A percentile compares a stretch with the other conserved stretches of the same genome.
Conservation (phyloP, 345 rosid genomes). For the Mallotus nudiflorus region DNA sequence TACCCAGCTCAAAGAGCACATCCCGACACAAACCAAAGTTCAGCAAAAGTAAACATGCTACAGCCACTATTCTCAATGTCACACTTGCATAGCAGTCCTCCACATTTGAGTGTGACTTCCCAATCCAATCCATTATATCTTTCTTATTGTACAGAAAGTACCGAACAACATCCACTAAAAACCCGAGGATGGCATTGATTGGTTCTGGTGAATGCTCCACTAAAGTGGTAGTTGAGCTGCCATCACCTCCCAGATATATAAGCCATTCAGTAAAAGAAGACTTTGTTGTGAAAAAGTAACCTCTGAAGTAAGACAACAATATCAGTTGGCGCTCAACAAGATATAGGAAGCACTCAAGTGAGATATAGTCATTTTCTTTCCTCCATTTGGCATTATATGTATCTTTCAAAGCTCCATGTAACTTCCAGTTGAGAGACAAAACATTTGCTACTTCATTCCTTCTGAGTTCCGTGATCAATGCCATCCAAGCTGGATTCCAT, state of each 20-base stretch:
- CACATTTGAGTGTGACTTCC: slow-evolving; percentile 2
- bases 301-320: slow-evolving; percentile 17
- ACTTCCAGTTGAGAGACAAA: slow-evolving; percentile 10
- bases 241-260: slow-evolving; percentile 23
- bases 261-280: slow-evolving; percentile 48
- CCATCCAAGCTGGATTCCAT: slow-evolving; percentile 32
- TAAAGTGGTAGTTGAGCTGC: neutral
- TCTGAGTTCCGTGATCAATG: slow-evolving; percentile 27
- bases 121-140: slow-evolving; percentile 37
- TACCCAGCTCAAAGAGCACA: slow-evolving; percentile 16
- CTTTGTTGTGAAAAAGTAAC: slow-evolving; percentile 26
- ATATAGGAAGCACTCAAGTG: slow-evolving; percentile 47
- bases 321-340: slow-evolving; percentile 45
- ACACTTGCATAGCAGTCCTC: slow-evolving; percentile 16
- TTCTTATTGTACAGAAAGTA: slow-evolving; percentile 11
- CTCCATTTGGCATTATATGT: slow-evolving; percentile 40
- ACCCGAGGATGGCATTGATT: neutral
- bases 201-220: neutral
- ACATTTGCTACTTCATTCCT: neutral
- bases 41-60: slow-evolving; percentile 33
- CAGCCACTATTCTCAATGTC: slow-evolving; percentile 37
- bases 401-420: slow-evolving; percentile 36
- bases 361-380: slow-evolving; percentile 24
- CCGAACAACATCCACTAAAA: slow-evolving; percentile 5
- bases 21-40: slow-evolving; percentile 28